Percentiles rank a stretch among this genome's conserved stretches.
Conservation (phyloP, 1,139 yeast species). For the Hansenula sp. region DNA sequence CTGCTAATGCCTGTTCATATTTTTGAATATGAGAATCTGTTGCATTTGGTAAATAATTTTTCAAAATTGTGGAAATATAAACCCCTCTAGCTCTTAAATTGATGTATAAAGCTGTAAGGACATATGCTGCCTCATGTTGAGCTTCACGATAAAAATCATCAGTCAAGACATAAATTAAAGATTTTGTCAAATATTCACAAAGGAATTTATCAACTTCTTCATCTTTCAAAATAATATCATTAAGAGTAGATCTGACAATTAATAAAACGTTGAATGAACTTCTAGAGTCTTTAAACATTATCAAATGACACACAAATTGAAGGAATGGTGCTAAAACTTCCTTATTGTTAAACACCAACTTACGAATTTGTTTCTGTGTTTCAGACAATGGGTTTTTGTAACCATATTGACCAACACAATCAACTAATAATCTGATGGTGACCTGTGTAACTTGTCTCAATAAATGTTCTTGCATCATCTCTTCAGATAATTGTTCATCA, state of each 20-base stretch:
- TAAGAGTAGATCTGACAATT: slow-evolving; percentile 62
- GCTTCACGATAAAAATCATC: slow-evolving; percentile 84
- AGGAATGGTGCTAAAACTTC: slow-evolving; percentile 76
- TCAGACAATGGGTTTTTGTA: slow-evolving; percentile 34
- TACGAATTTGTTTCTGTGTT: slow-evolving; percentile 61
- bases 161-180: slow-evolving; percentile 55
- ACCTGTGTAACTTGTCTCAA: slow-evolving; percentile 90
- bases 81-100: slow-evolving; percentile 57
- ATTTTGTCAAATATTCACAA: slow-evolving; percentile 39
- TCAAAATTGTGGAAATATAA: slow-evolving; percentile 33
- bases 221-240: slow-evolving; percentile 62
- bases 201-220: slow-evolving; percentile 77
- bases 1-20: slow-evolving; percentile 57
- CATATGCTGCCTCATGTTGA: slow-evolving; percentile 86
- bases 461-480: slow-evolving; percentile 97
- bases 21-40: slow-evolving; percentile 34
- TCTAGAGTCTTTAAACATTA: slow-evolving; percentile 81
- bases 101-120: slow-evolving; percentile 76
- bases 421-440: slow-evolving; percentile 84
- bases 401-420: slow-evolving; percentile 70
- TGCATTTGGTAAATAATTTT: slow-evolving; percentile 34
- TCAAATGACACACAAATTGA: slow-evolving; percentile 69
- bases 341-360: slow-evolving; percentile 59
- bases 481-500: slow-evolving; percentile 87
- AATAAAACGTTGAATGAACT: slow-evolving; percentile 89